Conservation (phyloP, 495 filamentous ascomycete genomes). For the Peziza echinospora region DNA sequence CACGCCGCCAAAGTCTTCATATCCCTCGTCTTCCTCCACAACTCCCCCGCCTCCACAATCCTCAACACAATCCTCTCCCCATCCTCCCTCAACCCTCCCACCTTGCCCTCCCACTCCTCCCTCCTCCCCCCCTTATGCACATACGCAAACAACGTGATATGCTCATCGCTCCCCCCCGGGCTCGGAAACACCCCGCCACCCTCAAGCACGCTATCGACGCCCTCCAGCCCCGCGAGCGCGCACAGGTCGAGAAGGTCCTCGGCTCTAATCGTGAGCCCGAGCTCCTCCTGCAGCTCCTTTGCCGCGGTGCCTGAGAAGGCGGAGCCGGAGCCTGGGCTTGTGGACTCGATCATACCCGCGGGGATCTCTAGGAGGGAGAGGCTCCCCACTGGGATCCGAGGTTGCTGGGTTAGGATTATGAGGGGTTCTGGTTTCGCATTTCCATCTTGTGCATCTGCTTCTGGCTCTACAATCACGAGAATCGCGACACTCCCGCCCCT, state of each 20-base stretch:
- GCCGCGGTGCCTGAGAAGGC: conserved; percentile 70
- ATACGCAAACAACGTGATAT: conserved; percentile 55
- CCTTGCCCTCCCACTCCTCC: conserved; percentile 45
- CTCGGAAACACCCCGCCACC: conserved; percentile 41
- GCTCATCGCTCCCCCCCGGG: conserved; percentile 67
- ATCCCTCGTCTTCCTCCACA: conserved; percentile 66
- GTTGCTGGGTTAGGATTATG: conserved; percentile 61
- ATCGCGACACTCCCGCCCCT: conserved; percentile 66
- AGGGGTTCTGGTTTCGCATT: conserved; percentile 34
- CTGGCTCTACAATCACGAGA: conserved; percentile 52
- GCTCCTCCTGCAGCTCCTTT: conserved; percentile 65
- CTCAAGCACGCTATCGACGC: conserved; percentile 9
- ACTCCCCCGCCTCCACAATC: conserved; percentile 43
- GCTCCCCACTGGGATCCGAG: conserved; percentile 57
- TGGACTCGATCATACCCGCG: conserved; percentile 74
- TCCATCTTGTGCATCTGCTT: conserved; percentile 31
- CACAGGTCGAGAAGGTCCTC: conserved; percentile 48
- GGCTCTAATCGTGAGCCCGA: conserved; percentile 34
- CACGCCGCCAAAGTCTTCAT: conserved; percentile 57
- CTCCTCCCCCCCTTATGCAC: conserved; percentile 42
- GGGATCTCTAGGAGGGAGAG: conserved; percentile 61
- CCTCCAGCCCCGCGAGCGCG: conserved; percentile 23
- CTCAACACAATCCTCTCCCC: conserved; percentile 71
- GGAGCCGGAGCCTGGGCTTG: conserved; percentile 42
- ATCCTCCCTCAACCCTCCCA: conserved; percentile 55